Evolutionary conservation across 2,329 filamentous ascomycete species (phyloP).

Genomic region (Colletotrichum euphorbiae): DNA sequence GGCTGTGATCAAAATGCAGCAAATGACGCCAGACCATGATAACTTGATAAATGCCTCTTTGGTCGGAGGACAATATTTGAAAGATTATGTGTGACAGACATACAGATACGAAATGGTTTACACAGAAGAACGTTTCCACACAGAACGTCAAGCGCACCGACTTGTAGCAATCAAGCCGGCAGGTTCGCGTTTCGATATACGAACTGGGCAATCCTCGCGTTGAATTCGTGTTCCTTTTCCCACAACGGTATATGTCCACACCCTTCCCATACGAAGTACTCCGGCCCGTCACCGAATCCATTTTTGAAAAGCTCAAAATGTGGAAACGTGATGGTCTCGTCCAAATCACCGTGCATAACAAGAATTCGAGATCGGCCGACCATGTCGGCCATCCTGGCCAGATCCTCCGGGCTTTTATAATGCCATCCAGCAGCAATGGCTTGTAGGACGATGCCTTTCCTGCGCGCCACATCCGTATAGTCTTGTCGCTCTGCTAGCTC

Average conservation of each 20-base stretch:
- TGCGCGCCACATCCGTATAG: conserved; percentile 6
- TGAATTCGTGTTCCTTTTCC: conserved; percentile 26
- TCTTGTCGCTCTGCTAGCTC: conserved; percentile 14
- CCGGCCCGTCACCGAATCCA: conserved; percentile 22
- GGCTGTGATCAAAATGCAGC: too few relatives aligned
- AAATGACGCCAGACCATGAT: too few relatives aligned
- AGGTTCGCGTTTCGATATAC: background rate
- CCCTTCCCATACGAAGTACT: conserved; percentile 20
- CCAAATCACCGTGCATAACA: conserved; percentile 26
- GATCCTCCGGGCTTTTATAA: conserved; percentile 18
- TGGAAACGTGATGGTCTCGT: conserved; percentile 20
- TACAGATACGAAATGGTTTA: too few relatives aligned
- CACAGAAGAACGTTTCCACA: too few relatives aligned
- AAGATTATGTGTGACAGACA: too few relatives aligned
- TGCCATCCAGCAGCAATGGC: conserved; percentile 30
- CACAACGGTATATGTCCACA: conserved; percentile 16
- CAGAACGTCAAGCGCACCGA: too few relatives aligned
- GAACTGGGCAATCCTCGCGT: conserved; percentile 2
- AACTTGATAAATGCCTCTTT: too few relatives aligned
- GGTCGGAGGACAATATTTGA: too few relatives aligned
- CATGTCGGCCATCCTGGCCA: conserved; percentile 10
- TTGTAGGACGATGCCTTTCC: conserved; percentile 20
- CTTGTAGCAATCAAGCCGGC: background rate
- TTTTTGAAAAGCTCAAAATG: conserved; percentile 22
- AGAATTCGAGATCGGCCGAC: conserved; percentile 18